Conservation (phyloP, 2,329 filamentous ascomycete genomes). For the Xylariaceae sp. region DNA sequence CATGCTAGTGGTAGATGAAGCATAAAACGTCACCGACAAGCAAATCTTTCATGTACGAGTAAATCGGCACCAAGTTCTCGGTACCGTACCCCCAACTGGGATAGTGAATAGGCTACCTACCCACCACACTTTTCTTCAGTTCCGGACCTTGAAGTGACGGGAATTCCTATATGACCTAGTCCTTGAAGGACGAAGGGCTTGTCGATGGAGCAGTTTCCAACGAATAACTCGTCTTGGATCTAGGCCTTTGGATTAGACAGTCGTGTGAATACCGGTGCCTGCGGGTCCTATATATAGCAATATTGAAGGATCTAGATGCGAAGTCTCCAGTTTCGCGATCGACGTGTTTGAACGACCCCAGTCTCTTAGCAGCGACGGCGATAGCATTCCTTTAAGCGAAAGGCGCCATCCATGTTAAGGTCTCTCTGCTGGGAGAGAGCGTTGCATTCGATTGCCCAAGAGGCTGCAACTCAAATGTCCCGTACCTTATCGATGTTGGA, state of each 20-base stretch:
- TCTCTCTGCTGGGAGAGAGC: slow-evolving; percentile 1
- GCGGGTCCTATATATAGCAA: slow-evolving; percentile 25
- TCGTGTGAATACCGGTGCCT: slow-evolving; percentile 6
- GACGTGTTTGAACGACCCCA: slow-evolving; percentile 11
- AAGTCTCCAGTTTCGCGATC: slow-evolving; percentile 21
- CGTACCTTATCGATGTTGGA: background rate
- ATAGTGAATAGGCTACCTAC: too few species aligned
- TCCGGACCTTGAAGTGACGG: background rate
- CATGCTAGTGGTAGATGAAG: slow-evolving; percentile 10
- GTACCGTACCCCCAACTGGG: slow-evolving; percentile 1
- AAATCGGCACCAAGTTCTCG: slow-evolving; percentile 21
- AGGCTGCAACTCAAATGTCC: slow-evolving; percentile 15
- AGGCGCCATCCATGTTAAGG: background rate
- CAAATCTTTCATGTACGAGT: slow-evolving; percentile 15
- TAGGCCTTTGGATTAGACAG: background rate
- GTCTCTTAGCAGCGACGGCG: background rate
- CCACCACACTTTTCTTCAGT: background rate
- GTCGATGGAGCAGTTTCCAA: background rate
- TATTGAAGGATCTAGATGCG: background rate
- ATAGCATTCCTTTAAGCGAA: background rate
- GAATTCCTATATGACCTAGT: background rate
- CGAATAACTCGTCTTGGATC: background rate
- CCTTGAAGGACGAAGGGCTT: background rate
- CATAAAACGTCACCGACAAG: slow-evolving; percentile 14
- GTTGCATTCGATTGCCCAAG: slow-evolving; percentile 1